Percentiles rank a stretch among this genome's conserved stretches.
Conservation (phyloP, 2,329 filamentous ascomycete species). For the Hypomyces rosellus region DNA sequence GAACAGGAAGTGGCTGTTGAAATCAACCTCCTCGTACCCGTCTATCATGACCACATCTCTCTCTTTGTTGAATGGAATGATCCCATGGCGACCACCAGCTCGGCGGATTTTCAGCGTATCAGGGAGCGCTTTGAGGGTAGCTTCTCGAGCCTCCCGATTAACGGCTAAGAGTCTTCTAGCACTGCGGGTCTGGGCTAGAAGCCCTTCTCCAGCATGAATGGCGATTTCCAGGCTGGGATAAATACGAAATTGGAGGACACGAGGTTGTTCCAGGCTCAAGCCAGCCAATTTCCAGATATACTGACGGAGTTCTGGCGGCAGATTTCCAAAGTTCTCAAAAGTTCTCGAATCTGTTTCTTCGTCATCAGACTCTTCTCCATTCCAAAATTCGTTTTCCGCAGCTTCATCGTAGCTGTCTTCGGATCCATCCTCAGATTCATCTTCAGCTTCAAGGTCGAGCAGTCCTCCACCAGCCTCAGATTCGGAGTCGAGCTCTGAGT, state of each 20-base stretch:
- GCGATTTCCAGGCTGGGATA: background rate
- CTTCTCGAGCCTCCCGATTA: conserved; percentile 29
- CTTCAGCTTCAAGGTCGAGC: background rate
- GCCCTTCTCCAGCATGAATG: conserved; percentile 9
- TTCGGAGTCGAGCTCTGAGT: no score
- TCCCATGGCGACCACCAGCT: conserved; percentile 16
- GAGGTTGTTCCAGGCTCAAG: conserved; percentile 20
- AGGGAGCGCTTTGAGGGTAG: conserved; percentile 26
- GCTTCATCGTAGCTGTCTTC: conserved; percentile 6
- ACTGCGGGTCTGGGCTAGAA: conserved; percentile 23
- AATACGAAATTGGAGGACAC: conserved; percentile 14
- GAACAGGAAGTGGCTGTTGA: conserved; percentile 12
- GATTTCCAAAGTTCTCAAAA: conserved; percentile 22
- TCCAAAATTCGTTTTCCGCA: conserved; percentile 9
- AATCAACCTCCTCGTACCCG: background rate
- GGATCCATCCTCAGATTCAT: conserved; percentile 3
- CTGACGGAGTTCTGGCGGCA: conserved; percentile 29
- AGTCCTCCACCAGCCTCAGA: no score
- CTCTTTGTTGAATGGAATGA: conserved; percentile 24
- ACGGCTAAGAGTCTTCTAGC: conserved; percentile 27
- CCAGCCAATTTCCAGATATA: conserved; percentile 30
- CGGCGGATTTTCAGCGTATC: conserved; percentile 25
- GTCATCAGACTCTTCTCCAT: conserved; percentile 5
- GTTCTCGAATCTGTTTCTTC: conserved; percentile 2
- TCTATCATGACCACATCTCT: conserved; percentile 26